These are phyloP conservation scores for Cercospora zeae-maydis DNA, from an alignment of 2,329 filamentous ascomycete genomes.

Conservation along the genomic window DNA sequence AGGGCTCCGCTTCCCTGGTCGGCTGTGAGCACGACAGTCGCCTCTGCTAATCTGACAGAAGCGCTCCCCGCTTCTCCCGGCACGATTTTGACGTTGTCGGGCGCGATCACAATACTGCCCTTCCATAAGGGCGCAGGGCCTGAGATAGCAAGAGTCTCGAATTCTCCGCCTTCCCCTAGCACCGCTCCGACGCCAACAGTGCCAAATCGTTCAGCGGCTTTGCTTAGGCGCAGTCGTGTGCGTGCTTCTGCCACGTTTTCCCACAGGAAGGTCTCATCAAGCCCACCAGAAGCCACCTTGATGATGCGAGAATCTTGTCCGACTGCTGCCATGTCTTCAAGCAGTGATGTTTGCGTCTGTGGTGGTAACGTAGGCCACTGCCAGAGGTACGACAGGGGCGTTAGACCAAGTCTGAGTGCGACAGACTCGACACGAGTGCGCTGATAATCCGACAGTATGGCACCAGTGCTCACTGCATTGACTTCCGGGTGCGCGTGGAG, in stretches of 20 bases:
- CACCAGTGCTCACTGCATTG: conserved; percentile 84
- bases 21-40: conserved; percentile 42
- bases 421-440: conserved; percentile 93
- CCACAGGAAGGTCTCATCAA: conserved; percentile 80
- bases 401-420: conserved; percentile 75
- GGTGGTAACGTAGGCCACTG: conserved; percentile 74
- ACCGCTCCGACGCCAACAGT: conserved; percentile 63
- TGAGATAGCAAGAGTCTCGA: conserved; percentile 84
- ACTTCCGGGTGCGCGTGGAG: conserved; percentile 68
- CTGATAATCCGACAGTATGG: conserved; percentile 93
- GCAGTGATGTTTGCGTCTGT: conserved; percentile 50
- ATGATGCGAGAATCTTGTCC: conserved; percentile 86
- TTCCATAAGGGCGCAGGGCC: conserved; percentile 73
- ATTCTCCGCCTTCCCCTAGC: conserved; percentile 91
- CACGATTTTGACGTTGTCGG: conserved; percentile 52
- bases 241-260: conserved; percentile 63
- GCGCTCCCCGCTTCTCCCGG: conserved; percentile 71
- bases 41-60: conserved; percentile 63
- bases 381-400: conserved; percentile 85
- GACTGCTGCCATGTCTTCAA: conserved; percentile 75
- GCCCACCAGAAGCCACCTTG: conserved; percentile 87
- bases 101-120: conserved; percentile 61
- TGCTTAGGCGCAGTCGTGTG: conserved; percentile 48
- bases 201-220: conserved; percentile 65
- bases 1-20: neutral